Conservation (phyloP, 2,329 filamentous ascomycete species). For the Penicillium freii region DNA sequence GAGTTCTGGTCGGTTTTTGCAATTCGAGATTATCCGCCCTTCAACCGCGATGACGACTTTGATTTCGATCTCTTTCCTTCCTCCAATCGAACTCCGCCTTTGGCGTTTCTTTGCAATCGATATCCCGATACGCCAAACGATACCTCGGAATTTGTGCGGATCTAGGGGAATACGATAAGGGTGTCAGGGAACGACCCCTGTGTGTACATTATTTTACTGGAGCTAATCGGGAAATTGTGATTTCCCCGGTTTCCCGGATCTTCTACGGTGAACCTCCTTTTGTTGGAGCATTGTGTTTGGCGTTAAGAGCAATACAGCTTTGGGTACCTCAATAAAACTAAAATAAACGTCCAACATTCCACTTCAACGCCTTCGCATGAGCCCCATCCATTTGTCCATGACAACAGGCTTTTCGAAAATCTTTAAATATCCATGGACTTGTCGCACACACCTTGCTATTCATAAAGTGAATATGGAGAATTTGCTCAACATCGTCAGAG, state of each 20-base stretch:
- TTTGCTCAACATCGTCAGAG: neutral
- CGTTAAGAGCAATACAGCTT: conserved; percentile 25
- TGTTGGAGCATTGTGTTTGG: conserved; percentile 28
- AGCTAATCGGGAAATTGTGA: conserved; percentile 5
- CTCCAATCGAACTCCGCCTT: neutral
- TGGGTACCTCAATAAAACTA: conserved; percentile 25
- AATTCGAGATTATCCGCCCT: neutral
- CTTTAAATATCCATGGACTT: neutral
- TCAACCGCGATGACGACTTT: neutral
- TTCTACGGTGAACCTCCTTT: conserved; percentile 16
- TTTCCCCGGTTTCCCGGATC: conserved; percentile 5
- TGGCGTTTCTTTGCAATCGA: neutral
- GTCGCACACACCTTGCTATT: neutral
- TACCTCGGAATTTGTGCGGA: neutral
- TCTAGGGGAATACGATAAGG: conserved; percentile 6
- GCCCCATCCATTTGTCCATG: neutral
- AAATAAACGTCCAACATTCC: conserved; percentile 13
- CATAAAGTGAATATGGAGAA: neutral
- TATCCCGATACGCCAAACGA: neutral
- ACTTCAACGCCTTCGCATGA: neutral
- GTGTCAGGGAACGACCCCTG: conserved; percentile 6
- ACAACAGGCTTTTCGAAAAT: neutral
- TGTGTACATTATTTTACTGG: conserved; percentile 29
- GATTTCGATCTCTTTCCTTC: neutral
- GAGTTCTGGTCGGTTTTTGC: neutral